phyloP scores from a whole-genome alignment of 1,284 basidiomycete genomes.

The Inonotus obliquus region DNA sequence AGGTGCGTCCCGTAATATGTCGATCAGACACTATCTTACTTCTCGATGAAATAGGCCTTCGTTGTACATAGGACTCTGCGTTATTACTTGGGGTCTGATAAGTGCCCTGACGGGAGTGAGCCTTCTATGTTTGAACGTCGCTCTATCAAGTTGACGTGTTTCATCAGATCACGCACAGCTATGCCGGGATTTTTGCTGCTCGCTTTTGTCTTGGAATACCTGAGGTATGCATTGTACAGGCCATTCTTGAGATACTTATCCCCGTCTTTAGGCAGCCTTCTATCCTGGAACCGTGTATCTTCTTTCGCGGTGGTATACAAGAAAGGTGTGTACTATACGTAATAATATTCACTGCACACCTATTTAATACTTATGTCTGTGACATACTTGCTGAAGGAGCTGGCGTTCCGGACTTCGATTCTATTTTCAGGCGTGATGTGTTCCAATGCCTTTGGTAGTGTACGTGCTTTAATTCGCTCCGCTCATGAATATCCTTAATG shows the following conservation, averaged over 20 bases:
- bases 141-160: no score
- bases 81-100: conserved; percentile 25
- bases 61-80: conserved; percentile 24
- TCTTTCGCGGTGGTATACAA: conserved; percentile 23
- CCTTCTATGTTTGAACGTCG: no score
- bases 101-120: conserved; percentile 23
- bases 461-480: no score
- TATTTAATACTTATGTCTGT: neutral
- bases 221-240: conserved; percentile 17
- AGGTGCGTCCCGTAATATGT: conserved; percentile 32
- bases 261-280: conserved; percentile 18
- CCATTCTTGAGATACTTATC: neutral
- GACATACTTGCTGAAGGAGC: conserved; percentile 20
- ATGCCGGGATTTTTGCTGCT: conserved; percentile 23
- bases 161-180: conserved; percentile 22
- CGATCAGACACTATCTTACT: neutral
- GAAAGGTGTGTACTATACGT: conserved; percentile 17
- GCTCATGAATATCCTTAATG: conserved; percentile 22
- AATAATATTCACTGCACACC: neutral
- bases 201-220: conserved; percentile 26
- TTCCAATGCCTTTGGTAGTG: conserved; percentile 39
- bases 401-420: conserved; percentile 35
- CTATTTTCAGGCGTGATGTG: conserved; percentile 37
- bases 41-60: conserved; percentile 21
- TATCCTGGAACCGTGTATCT: conserved; percentile 24